Conservation (phyloP, 345 rosid species). For the Streptanthus diversifolius region DNA sequence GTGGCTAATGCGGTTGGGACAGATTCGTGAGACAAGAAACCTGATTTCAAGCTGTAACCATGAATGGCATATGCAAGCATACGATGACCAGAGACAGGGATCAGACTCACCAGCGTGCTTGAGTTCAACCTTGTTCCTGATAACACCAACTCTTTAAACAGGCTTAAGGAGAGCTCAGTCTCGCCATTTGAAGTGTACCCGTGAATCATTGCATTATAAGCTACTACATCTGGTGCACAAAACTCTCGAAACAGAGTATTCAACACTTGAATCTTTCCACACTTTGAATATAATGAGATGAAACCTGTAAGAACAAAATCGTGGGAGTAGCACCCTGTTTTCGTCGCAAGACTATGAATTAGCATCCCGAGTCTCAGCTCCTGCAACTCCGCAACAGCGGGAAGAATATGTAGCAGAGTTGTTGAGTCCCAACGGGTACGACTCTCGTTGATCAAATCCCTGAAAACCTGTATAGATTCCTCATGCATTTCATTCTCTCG, state of each 20-base stretch:
- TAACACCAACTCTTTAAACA: conserved; percentile 51
- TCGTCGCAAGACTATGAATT: conserved; percentile 55
- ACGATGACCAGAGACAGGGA: conserved; percentile 64
- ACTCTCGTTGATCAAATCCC: conserved; percentile 43
- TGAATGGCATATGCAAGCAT: conserved; percentile 50
- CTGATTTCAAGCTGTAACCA: conserved; percentile 49
- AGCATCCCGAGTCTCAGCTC: conserved; percentile 54
- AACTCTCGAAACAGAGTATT: conserved; percentile 49
- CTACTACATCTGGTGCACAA: conserved; percentile 54
- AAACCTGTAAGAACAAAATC: conserved; percentile 61
- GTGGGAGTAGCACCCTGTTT: conserved; percentile 50
- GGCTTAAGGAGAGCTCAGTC: conserved; percentile 43
- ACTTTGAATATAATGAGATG: conserved; percentile 57
- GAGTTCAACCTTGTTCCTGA: conserved; percentile 48
- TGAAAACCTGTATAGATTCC: conserved; percentile 48
- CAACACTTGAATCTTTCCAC: conserved; percentile 45
- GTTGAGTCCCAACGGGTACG: conserved; percentile 45
- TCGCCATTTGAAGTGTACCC: conserved; percentile 59
- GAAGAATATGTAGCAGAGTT: conserved; percentile 54
- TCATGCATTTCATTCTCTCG: conserved; percentile 43
- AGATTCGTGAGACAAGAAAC: conserved; percentile 45
- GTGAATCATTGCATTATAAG: conserved; percentile 77
- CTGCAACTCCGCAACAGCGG: conserved; percentile 71
- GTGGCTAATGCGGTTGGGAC: conserved; percentile 64
- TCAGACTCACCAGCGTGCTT: conserved; percentile 63